These are phyloP conservation scores for Pyrenophora seminiperda DNA, from an alignment of 2,329 filamentous ascomycete species.

Conservation along the genomic window DNA sequence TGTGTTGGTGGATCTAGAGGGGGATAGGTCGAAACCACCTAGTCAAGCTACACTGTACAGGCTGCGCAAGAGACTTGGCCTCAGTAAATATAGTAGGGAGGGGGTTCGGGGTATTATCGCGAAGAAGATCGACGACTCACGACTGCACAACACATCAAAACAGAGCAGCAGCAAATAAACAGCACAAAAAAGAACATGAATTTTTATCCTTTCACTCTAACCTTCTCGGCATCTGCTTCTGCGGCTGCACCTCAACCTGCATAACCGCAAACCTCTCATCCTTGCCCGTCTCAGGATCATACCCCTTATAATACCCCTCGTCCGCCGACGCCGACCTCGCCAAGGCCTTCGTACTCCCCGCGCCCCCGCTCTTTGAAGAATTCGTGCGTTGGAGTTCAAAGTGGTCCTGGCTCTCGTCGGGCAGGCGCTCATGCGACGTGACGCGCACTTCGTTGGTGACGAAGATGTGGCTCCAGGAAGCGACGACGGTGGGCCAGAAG, in stretches of 20 bases:
- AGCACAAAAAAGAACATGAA: too few species aligned
- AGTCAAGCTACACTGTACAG: conserved; percentile 5
- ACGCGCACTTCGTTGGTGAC: conserved; percentile 44
- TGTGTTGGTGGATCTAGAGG: neutral
- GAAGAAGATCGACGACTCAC: too few species aligned
- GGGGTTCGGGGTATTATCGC: too few species aligned
- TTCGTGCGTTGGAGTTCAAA: conserved; percentile 28
- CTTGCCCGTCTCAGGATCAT: conserved; percentile 14
- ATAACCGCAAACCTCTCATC: conserved; percentile 3
- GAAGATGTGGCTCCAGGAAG: conserved; percentile 40
- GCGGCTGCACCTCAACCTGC: conserved; percentile 14
- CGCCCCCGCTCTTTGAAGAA: conserved; percentile 26
- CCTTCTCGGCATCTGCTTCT: conserved; percentile 1
- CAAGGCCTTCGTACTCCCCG: conserved; percentile 28
- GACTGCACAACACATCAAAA: too few species aligned
- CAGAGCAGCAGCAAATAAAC: too few species aligned
- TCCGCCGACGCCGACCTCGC: conserved; percentile 18
- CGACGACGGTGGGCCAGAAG: conserved; percentile 43
- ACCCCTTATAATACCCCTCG: conserved; percentile 16
- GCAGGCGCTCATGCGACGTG: conserved; percentile 28
- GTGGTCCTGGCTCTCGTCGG: conserved; percentile 10
- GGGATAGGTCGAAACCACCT: conserved; percentile 2
- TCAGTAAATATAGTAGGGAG: neutral
- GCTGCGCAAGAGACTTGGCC: neutral
- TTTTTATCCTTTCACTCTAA: neutral